phyloP scores from a whole-genome alignment of 305 asterid genomes.

The Rubia peregrina region DNA sequence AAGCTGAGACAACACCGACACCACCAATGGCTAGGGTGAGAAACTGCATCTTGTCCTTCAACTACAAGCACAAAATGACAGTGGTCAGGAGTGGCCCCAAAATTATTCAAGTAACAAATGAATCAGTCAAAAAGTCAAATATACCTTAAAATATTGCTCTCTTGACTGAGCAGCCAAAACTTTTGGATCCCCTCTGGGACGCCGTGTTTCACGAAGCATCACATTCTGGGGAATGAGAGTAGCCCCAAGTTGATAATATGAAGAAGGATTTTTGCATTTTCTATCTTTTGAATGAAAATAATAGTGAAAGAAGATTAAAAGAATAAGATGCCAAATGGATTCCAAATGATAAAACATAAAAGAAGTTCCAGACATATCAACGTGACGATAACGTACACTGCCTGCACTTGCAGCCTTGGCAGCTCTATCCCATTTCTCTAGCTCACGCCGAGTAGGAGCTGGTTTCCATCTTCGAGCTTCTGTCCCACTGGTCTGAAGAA shows the following conservation, averaged over 20 bases:
- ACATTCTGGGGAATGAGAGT: conserved; percentile 47
- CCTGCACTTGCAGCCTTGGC: conserved; percentile 89
- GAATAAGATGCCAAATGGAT: neutral
- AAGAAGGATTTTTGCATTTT: conserved; percentile 3
- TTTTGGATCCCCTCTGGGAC: conserved; percentile 67
- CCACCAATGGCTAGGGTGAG: conserved; percentile 81
- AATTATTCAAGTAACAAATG: conserved; percentile 8
- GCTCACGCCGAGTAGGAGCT: conserved; percentile 92
- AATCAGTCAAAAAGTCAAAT: neutral
- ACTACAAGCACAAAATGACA: conserved; percentile 32
- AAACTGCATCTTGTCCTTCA: conserved; percentile 70
- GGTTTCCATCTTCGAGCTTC: conserved; percentile 60
- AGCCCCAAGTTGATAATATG: conserved; percentile 1
- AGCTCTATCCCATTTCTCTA: conserved; percentile 88
- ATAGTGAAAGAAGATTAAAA: neutral
- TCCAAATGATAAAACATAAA: conserved; percentile 12
- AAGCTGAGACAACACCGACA: conserved; percentile 63
- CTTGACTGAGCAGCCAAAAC: conserved; percentile 83
- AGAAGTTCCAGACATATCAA: conserved; percentile 1
- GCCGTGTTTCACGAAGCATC: conserved; percentile 62
- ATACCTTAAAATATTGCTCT: conserved; percentile 78
- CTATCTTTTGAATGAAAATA: neutral
- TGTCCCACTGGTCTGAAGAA: conserved; percentile 29
- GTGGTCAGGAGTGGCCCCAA: conserved; percentile 1
- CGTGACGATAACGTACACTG: conserved; percentile 48